Evolutionary conservation across 345 rosid genomes (phyloP), one percentile per base, ranked within the genome.

Genomic region (Populus deltoides): DNA sequence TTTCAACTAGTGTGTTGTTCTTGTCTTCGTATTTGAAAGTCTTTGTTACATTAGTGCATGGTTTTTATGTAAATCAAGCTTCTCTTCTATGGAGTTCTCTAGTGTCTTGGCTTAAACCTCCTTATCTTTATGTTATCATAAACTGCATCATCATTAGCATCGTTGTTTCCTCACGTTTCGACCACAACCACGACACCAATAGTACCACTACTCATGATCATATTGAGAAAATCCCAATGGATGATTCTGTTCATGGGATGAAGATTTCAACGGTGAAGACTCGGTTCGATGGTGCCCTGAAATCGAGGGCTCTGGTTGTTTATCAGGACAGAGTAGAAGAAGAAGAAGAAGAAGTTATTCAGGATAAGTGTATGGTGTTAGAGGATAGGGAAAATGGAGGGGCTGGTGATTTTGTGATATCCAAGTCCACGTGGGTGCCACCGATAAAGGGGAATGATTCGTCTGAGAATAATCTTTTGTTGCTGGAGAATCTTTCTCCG

Each of bases 121-220:
- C 89, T 24, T 89, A 86, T 80, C 84, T 87, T 12, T 90, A 85
- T 72, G 38, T 89, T 68, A 9, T 86, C 71, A 69, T 85, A 77
- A 90, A 92, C 71, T 81, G 72, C 67, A 90, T 93, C 70, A 90
- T 92, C 86, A 82, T 88, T 73, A 77, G 78, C 29, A 87, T 93
- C 51, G 86, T 75, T 66, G 90, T 89, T 39, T 83, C 92, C 49
- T 88, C 94, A 1, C 81, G 83, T 61, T 86, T 83, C 74, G 83
- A 74, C 78, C 79, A 70, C 33, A 75, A 39, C 77, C 77, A 27
- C 6, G 41, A 4, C 29, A 8, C 8, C 33, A 25, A 70, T 12
- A 36, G 24, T 17, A 16, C 41, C 33, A 22, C 9, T 68, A 41
- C 29, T 25, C 39, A 59, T 7, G 39, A 72, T 24, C 77, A 76